phyloP scores from a whole-genome alignment of 2,329 filamentous ascomycete genomes.

The Xylogone sp. region DNA sequence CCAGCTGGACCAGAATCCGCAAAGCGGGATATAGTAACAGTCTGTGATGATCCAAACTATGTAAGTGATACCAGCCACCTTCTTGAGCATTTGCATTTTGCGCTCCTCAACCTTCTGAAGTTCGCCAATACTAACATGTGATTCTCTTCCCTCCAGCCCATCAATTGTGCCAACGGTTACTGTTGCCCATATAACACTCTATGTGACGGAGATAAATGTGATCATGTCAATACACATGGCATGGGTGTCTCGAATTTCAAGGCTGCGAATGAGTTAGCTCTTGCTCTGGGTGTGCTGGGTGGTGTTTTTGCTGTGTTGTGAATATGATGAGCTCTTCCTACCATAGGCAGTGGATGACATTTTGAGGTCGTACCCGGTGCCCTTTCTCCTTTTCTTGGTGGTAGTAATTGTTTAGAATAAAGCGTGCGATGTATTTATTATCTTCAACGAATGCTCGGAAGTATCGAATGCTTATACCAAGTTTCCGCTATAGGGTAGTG shows the following conservation, averaged over 20 bases:
- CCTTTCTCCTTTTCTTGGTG: no score
- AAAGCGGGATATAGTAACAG: not conserved
- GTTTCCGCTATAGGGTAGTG: no score
- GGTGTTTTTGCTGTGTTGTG: conserved; percentile 1
- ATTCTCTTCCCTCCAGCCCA: not conserved
- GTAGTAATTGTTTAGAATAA: no score
- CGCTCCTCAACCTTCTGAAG: not conserved
- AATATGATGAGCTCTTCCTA: not conserved
- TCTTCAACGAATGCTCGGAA: no score
- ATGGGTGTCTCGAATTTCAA: not conserved
- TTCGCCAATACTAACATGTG: not conserved
- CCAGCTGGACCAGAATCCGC: not conserved
- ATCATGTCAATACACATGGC: not conserved
- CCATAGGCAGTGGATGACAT: no score
- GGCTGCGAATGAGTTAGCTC: conserved; percentile 1
- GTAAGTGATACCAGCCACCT: not conserved
- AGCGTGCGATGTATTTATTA: no score
- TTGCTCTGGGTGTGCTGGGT: conserved; percentile 2
- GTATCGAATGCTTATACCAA: no score
- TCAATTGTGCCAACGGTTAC: conserved; percentile 3
- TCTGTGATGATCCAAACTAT: conserved; percentile 4
- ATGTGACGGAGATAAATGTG: not conserved
- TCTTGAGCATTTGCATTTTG: not conserved
- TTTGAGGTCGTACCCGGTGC: no score
- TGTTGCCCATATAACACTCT: conserved; percentile 1